Percentiles rank a stretch among this genome's conserved stretches.
Conservation (phyloP, 2,329 filamentous ascomycete genomes). For the Fusarium sp. region DNA sequence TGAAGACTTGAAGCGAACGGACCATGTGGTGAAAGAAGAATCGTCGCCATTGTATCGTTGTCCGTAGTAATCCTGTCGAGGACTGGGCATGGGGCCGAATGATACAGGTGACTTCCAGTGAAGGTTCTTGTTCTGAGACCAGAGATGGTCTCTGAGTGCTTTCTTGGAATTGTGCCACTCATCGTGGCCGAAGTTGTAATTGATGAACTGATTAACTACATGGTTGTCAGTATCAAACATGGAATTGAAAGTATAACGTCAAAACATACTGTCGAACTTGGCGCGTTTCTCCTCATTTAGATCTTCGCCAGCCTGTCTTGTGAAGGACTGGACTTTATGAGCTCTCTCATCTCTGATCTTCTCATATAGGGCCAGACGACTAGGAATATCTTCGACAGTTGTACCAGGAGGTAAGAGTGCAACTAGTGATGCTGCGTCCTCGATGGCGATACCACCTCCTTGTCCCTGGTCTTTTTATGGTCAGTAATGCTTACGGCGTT, state of each 20-base stretch:
- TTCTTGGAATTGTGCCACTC: slow-evolving; percentile 39
- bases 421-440: slow-evolving; percentile 72
- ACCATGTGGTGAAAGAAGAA: slow-evolving; percentile 59
- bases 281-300: slow-evolving; percentile 51
- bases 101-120: slow-evolving; percentile 39
- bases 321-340: slow-evolving; percentile 68
- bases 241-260: fast-evolving
- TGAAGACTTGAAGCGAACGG: slow-evolving; percentile 63
- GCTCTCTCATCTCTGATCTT: slow-evolving; percentile 69
- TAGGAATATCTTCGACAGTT: slow-evolving; percentile 59
- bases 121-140: slow-evolving; percentile 15
- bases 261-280: slow-evolving; percentile 56
- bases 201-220: slow-evolving; percentile 22
- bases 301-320: slow-evolving; percentile 65
- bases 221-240: not conserved
- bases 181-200: slow-evolving; percentile 39
- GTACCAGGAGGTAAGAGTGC: slow-evolving; percentile 66
- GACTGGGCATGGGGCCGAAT: slow-evolving; percentile 42
- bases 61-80: slow-evolving; percentile 33
- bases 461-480: slow-evolving; percentile 35
- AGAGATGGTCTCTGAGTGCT: slow-evolving; percentile 24
- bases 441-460: slow-evolving; percentile 71
- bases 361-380: slow-evolving; percentile 70
- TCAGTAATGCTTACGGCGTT: fast-evolving
- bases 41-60: not conserved